phyloP scores from a whole-genome alignment of 2,329 filamentous ascomycete genomes.

The Clarireedia sp. region DNA sequence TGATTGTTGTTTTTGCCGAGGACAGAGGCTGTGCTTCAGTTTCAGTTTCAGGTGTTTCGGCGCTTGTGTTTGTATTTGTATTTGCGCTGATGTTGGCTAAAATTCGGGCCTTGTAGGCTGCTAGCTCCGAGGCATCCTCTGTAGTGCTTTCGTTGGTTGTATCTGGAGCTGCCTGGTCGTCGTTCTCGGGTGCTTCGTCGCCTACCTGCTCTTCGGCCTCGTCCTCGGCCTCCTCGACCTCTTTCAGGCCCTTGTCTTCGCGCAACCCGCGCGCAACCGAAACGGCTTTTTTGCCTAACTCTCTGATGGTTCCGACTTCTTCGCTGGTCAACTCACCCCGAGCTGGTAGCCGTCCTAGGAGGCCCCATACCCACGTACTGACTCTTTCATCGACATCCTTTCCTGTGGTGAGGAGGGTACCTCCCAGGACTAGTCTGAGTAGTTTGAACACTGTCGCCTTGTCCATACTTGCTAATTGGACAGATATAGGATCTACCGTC shows the following conservation, averaged over 20 bases:
- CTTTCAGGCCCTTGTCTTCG: constrained; percentile 34
- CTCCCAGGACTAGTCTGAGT: constrained; percentile 56
- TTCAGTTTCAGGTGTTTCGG: neutral
- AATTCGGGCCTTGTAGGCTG: neutral
- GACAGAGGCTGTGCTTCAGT: neutral
- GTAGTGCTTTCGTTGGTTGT: neutral
- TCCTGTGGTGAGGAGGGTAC: constrained; percentile 49
- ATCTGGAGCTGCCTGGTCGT: neutral
- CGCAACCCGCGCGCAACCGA: constrained; percentile 33
- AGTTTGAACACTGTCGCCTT: constrained; percentile 59
- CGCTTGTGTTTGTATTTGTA: neutral
- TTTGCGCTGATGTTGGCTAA: neutral
- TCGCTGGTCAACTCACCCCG: constrained; percentile 66
- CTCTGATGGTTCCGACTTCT: constrained; percentile 68
- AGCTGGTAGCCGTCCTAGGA: constrained; percentile 68
- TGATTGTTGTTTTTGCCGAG: neutral
- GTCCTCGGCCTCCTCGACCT: constrained; percentile 30
- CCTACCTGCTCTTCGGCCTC: constrained; percentile 14
- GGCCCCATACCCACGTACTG: constrained; percentile 78
- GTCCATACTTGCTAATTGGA: constrained; percentile 56
- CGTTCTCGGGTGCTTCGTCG: neutral
- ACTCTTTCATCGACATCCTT: constrained; percentile 55
- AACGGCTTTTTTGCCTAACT: constrained; percentile 71
- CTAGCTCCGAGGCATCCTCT: neutral
- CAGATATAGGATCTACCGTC: constrained; percentile 47